Base-by-base conservation (phyloP, 2,329 filamentous ascomycete species). In the Cercospora sp. region DNA sequence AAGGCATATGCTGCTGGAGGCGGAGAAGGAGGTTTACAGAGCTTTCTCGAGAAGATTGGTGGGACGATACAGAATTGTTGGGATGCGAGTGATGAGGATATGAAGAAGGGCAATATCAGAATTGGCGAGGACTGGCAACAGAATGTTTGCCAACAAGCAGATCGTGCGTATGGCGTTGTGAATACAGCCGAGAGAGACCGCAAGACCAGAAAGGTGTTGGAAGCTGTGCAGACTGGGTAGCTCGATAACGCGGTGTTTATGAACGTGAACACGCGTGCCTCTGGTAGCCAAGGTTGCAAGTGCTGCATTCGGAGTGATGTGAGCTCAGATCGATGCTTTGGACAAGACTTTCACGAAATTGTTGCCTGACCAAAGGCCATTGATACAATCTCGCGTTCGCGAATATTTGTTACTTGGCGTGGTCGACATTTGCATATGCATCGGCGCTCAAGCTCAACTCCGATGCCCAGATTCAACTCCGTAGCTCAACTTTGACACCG, bases 1-100 rank as follows among this genome's bases (percentile, higher is more conserved):
- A 85, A 86, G 75, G 85, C 84, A 60, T 88, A 88, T 77, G 84
- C 86, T 77, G 85, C 85, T 62, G 86, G 86, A 2, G 86, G 87
- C 10, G 86, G 87, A 2, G 79, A 81, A 10, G 83, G 81, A 2
- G 86, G 87, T 0, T 76, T 88, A 66, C 77, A 79, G 12, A 83
- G 80, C 0, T 87, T 88, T 67, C 81, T 88, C 71, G 80, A 82
- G 57, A 88, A 88, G 72, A 83, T 88, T 71, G 85, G 85, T 5
- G 82, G 81, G 10, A 87, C 86, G 0, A 82, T 88, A 63, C 82
- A 85, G 72, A 82, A 77, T 24, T 85, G 84, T 67, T 88, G 86
- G 86, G 78, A 82, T 61, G 83, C 84, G 66, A 77, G 80, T 55
- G 85, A 84, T 49, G 75, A 74, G 26, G 75, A 75, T 65, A 69